Conservation (phyloP, 805 yeast genomes). For the Saturnispora zaruensis region DNA sequence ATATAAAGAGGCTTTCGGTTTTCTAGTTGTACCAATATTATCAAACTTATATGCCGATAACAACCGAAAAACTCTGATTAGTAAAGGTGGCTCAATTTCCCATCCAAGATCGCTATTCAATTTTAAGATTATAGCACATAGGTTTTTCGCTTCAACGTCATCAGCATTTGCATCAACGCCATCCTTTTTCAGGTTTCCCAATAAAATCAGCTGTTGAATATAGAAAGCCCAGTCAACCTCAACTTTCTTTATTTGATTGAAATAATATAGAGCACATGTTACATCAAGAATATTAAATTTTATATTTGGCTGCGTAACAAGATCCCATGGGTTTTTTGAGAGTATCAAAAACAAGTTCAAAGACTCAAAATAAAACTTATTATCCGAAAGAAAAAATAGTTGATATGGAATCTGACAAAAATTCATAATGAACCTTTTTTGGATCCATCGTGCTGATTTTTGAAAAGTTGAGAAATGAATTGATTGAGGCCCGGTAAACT, state of each 20-base stretch:
- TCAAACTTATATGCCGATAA: conserved; percentile 23
- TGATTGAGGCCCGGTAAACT: conserved; percentile 12
- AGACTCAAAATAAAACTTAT: conserved; percentile 18
- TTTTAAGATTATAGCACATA: conserved; percentile 17
- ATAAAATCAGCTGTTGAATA: conserved; percentile 12
- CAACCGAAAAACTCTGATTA: conserved; percentile 23
- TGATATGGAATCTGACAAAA: conserved; percentile 16
- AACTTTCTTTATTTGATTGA: conserved; percentile 19
- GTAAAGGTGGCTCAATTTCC: conserved; percentile 26
- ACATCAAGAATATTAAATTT: conserved; percentile 16
- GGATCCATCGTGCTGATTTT: conserved; percentile 10
- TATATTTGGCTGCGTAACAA: conserved; percentile 14
- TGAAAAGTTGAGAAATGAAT: conserved; percentile 6
- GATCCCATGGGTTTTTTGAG: conserved; percentile 23
- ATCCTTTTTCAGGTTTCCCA: neutral
- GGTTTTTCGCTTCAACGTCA: conserved; percentile 10
- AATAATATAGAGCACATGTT: conserved; percentile 20
- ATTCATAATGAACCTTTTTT: conserved; percentile 13
- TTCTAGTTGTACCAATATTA: conserved; percentile 17
- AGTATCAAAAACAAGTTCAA: conserved; percentile 16
- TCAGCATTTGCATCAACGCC: neutral
- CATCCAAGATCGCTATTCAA: conserved; percentile 21
- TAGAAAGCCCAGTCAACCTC: conserved; percentile 27
- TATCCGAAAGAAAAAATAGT: conserved; percentile 12
- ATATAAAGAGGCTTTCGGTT: conserved; percentile 9